Base-by-base conservation (phyloP, 768 basidiomycete genomes). In the Pleurotus ostreatus region DNA sequence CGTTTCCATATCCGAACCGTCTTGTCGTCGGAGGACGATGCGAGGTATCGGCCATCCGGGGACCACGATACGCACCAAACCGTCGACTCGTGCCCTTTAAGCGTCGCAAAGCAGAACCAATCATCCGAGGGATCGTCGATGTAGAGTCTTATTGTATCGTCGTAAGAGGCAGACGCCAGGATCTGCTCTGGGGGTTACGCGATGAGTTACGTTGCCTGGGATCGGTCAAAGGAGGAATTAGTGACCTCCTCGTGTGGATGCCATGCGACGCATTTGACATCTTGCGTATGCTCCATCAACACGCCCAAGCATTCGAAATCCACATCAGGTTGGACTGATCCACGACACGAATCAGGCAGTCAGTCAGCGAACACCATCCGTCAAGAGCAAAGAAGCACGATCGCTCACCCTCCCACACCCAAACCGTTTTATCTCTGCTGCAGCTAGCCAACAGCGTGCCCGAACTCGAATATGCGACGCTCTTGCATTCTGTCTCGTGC, bases 261-360 rank as follows among this genome's bases (percentile, higher is more conserved):
- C 94, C 94, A 99, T 11, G 89, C 82, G 9, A 99, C 86, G 57
- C 79, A 88, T 71, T 99, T 99, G 54, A 99, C 94, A 65, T 99
- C 97, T 71, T 98, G 96, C 1, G 80, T 81, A 65, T 99, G 97
- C 62, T 98, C 94, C 93, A 98, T 97, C 61, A 96, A 74, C 39
- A 99, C 97, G 18, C 85, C 86, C 72, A 98, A 81, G 66, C 94
- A 97, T 63, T 98, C 95, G 59, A 96, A 97, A 62, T 98, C 95
- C 12, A 85, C 76, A 65, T 98, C 94, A 8, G 94, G 93, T 56
- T 90, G 88, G 1, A 90, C 95, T 95, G 61, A 6, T 26, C 39
- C 60, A 54, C 55, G 4, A 30, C 46, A 11, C 47, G 41, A 56
- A 47, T 20, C 20, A 20, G 20, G 20, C 20, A 20, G 20, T 39